phyloP scores from a whole-genome alignment of 1,139 yeast genomes.

The Hanseniaspora gamundiae region DNA sequence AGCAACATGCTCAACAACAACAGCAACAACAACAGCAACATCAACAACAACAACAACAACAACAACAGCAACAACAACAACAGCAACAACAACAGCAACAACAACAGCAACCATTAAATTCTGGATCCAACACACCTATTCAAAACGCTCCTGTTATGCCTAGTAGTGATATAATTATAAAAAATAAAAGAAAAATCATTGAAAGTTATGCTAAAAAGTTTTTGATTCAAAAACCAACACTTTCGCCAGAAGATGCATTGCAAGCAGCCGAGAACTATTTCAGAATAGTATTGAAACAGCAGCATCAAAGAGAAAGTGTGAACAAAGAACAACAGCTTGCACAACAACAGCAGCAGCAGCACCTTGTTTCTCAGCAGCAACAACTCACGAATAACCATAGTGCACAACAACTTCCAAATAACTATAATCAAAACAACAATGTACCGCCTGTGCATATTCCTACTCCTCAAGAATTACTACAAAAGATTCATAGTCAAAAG shows the following conservation, averaged over 20 bases:
- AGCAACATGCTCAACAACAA: constrained; percentile 1
- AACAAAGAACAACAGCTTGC: not conserved
- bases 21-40: constrained; percentile 15
- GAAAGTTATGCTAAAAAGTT: constrained; percentile 22
- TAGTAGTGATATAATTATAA: not conserved
- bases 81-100: constrained; percentile 8
- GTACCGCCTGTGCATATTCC: constrained; percentile 16
- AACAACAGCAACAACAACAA: no score
- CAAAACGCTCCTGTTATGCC: not conserved
- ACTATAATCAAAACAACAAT: not conserved
- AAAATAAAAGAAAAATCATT: constrained; percentile 17
- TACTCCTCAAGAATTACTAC: constrained; percentile 24
- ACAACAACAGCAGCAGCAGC: not conserved
- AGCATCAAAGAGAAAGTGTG: constrained; percentile 6
- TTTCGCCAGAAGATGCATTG: constrained; percentile 22
- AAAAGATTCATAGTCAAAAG: constrained; percentile 19
- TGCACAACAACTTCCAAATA: not conserved
- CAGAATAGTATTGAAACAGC: constrained; percentile 13
- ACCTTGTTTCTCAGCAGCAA: not conserved
- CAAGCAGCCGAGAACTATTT: constrained; percentile 24
- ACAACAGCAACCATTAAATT: constrained; percentile 11
- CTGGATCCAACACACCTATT: constrained; percentile 2
- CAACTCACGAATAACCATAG: not conserved
- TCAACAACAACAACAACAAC: constrained; percentile 14
- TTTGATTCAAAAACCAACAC: constrained; percentile 21